Percentiles rank a stretch among this genome's conserved stretches.
Evolutionary conservation across 768 basidiomycete species (phyloP).

Genomic region (Lactarius psammicola): DNA sequence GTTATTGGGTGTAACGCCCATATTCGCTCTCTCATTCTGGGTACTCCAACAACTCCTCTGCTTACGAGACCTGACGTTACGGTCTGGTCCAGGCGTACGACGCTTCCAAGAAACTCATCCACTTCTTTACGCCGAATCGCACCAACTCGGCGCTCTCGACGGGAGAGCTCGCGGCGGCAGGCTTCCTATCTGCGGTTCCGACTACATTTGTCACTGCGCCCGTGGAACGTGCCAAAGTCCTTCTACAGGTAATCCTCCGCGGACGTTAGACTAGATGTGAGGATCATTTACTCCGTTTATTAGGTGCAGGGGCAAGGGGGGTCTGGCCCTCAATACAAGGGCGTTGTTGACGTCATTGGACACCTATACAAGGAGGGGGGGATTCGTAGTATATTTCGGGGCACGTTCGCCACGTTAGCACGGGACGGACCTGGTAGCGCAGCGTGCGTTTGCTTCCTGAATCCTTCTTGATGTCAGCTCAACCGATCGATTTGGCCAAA

Average conservation of each 20-base stretch:
- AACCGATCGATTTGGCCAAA: constrained; percentile 36
- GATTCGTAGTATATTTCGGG: constrained; percentile 85
- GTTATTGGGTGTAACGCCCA: constrained; percentile 91
- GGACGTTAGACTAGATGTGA: not conserved
- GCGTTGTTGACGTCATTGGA: constrained; percentile 86
- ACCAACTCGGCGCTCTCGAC: constrained; percentile 60
- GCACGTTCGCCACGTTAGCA: constrained; percentile 88
- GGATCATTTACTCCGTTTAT: constrained; percentile 57
- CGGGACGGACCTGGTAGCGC: constrained; percentile 97
- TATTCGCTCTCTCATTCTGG: constrained; percentile 98
- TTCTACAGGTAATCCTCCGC: constrained; percentile 66
- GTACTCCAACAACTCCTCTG: constrained; percentile 44
- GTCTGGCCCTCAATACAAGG: constrained; percentile 71
- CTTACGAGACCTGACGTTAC: constrained; percentile 3
- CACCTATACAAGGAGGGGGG: constrained; percentile 95
- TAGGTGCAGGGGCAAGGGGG: constrained; percentile 93
- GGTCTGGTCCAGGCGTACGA: constrained; percentile 74
- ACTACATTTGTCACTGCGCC: constrained; percentile 92
- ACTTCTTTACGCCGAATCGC: constrained; percentile 74
- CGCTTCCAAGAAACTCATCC: constrained; percentile 83
- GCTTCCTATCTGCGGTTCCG: constrained; percentile 92
- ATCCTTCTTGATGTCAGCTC: constrained; percentile 7
- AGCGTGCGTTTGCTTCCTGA: constrained; percentile 56
- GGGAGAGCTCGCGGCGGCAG: constrained; percentile 84
- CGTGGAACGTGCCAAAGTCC: constrained; percentile 94